phyloP scores from a whole-genome alignment of 805 yeast species.

The Kazachstania martiniae region DNA sequence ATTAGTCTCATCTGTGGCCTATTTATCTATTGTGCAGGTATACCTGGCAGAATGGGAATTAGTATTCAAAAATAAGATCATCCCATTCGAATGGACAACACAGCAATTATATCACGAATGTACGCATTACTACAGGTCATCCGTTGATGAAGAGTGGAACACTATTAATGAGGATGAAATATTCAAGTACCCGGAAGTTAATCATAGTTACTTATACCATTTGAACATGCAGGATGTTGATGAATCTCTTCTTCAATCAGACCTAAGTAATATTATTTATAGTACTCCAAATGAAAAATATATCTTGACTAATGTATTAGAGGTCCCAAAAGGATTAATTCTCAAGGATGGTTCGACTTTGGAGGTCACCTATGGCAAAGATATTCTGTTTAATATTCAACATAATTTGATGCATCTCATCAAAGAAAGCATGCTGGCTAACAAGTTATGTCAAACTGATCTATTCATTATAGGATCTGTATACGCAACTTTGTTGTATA shows the following conservation, averaged over 20 bases:
- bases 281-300: conserved; percentile 15
- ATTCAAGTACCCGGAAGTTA: neutral
- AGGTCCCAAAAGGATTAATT: conserved; percentile 21
- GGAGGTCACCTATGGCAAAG: conserved; percentile 31
- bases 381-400: conserved; percentile 1
- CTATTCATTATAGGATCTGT: conserved; percentile 67
- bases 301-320: conserved; percentile 15
- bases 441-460: conserved; percentile 50
- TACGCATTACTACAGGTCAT: conserved; percentile 18
- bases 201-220: conserved; percentile 24
- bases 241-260: conserved; percentile 12
- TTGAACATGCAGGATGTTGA: conserved; percentile 22
- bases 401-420: neutral
- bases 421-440: conserved; percentile 1
- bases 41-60: conserved; percentile 36
- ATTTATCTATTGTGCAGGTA: conserved; percentile 61
- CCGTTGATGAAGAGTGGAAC: conserved; percentile 9
- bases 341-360: conserved; percentile 50
- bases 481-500: conserved; percentile 77
- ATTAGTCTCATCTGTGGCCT: conserved; percentile 67
- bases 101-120: conserved; percentile 19
- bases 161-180: neutral
- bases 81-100: conserved; percentile 8
- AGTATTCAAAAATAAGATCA: conserved; percentile 16
- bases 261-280: conserved; percentile 19